phyloP scores from a whole-genome alignment of 805 yeast genomes.

The Candida silvicultrix region DNA sequence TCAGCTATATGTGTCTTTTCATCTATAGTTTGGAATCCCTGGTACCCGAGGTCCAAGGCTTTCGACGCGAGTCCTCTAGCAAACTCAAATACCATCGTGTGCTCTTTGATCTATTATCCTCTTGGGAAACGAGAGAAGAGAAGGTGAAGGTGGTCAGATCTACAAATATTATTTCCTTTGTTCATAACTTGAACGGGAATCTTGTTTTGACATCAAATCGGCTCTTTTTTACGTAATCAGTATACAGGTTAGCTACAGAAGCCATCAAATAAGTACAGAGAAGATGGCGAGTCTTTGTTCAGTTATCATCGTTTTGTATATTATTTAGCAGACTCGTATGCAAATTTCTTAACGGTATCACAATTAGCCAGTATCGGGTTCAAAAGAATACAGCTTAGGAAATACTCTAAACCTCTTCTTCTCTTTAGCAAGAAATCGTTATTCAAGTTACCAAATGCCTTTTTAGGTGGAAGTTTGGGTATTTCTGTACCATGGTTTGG shows the following conservation, averaged over 20 bases:
- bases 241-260: too few species aligned
- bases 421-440: constrained; percentile 30
- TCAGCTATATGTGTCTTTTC: constrained; percentile 40
- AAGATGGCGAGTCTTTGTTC: too few species aligned
- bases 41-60: background rate
- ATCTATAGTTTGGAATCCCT: constrained; percentile 39
- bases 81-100: background rate
- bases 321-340: background rate
- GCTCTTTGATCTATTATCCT: background rate
- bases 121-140: too few species aligned
- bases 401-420: constrained; percentile 37
- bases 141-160: too few species aligned
- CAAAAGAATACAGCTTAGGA: constrained; percentile 35
- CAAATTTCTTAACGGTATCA: constrained; percentile 26
- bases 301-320: too few species aligned
- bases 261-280: too few species aligned
- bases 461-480: constrained; percentile 41
- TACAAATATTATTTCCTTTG: background rate
- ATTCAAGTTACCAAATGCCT: constrained; percentile 20
- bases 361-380: constrained; percentile 33
- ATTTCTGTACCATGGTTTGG: constrained; percentile 31
- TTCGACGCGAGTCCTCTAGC: background rate
- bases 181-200: too few species aligned
- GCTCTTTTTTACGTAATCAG: too few species aligned
- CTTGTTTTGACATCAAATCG: too few species aligned